These are phyloP conservation scores for Colletotrichum sp. DNA, from an alignment of 2,329 filamentous ascomycete species.

Conservation along the genomic window DNA sequence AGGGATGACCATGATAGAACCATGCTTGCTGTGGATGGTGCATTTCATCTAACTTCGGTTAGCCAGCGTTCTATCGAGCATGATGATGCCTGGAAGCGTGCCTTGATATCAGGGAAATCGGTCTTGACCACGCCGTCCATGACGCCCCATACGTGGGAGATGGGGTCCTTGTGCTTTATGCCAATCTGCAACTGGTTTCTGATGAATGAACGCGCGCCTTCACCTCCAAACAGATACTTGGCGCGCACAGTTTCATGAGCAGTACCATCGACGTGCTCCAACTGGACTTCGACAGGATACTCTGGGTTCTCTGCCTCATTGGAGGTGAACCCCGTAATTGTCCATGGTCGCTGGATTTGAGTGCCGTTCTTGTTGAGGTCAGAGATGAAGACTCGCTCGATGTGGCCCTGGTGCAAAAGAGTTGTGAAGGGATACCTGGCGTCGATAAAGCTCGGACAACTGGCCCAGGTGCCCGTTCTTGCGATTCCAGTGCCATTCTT, in stretches of 20 bases:
- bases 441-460: conserved; percentile 84
- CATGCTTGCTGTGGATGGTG: conserved; percentile 75
- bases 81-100: conserved; percentile 32
- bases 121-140: conserved; percentile 77
- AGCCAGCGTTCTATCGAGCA: background rate
- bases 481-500: conserved; percentile 61
- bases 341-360: conserved; percentile 68
- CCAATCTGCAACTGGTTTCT: conserved; percentile 71
- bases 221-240: conserved; percentile 75
- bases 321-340: conserved; percentile 64
- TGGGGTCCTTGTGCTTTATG: conserved; percentile 74
- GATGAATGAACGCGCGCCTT: conserved; percentile 72
- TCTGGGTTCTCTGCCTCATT: conserved; percentile 60
- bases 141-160: conserved; percentile 76
- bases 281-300: conserved; percentile 81
- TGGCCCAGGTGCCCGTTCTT: conserved; percentile 79
- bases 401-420: conserved; percentile 73
- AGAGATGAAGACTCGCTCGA: conserved; percentile 72
- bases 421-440: conserved; percentile 75
- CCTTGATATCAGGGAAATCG: conserved; percentile 79
- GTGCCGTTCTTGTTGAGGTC: conserved; percentile 69
- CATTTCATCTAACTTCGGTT: conserved; percentile 64
- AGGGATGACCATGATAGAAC: conserved; percentile 82
- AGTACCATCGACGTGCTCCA: conserved; percentile 79
- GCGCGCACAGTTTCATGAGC: conserved; percentile 69